Percentiles rank a stretch among this genome's conserved stretches.
Conservation (phyloP, 2,329 filamentous ascomycete species). For the Blastomyces parvus region DNA sequence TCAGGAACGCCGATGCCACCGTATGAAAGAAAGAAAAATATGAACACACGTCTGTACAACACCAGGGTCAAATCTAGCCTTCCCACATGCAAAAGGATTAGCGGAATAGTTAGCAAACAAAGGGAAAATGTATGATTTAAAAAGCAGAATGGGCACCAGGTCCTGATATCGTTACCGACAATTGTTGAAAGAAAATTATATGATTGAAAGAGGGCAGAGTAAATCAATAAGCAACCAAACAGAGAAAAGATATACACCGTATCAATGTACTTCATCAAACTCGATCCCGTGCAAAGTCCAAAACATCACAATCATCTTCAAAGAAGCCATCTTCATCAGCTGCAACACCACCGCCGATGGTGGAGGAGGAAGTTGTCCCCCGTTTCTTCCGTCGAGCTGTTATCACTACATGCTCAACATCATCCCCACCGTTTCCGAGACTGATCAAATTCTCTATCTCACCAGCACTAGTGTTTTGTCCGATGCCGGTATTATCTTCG, state of each 20-base stretch:
- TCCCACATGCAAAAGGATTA: neutral
- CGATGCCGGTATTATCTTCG: slow-evolving; percentile 26
- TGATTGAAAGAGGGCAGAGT: neutral
- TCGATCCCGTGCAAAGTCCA: slow-evolving; percentile 65
- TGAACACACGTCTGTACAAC: neutral
- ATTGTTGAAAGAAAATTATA: neutral
- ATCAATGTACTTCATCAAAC: slow-evolving; percentile 29
- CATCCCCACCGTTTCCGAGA: slow-evolving; percentile 44
- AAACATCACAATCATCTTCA: slow-evolving; percentile 83
- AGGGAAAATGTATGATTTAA: neutral
- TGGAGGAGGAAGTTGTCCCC: neutral
- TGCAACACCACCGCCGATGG: slow-evolving; percentile 32
- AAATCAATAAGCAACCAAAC: neutral
- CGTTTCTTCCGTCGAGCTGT: slow-evolving; percentile 65
- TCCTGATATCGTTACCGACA: neutral
- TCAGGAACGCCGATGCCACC: slow-evolving; percentile 3
- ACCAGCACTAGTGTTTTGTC: slow-evolving; percentile 25
- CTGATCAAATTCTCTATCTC: slow-evolving; percentile 43
- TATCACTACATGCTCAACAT: slow-evolving; percentile 69
- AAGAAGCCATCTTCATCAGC: slow-evolving; percentile 63
- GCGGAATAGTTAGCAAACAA: neutral
- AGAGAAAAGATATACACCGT: neutral
- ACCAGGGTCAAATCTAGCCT: slow-evolving; percentile 5
- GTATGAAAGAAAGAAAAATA: neutral
- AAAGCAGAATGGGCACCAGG: neutral